Conservation (phyloP, 306 rosid species). For the Castanea crenata region DNA sequence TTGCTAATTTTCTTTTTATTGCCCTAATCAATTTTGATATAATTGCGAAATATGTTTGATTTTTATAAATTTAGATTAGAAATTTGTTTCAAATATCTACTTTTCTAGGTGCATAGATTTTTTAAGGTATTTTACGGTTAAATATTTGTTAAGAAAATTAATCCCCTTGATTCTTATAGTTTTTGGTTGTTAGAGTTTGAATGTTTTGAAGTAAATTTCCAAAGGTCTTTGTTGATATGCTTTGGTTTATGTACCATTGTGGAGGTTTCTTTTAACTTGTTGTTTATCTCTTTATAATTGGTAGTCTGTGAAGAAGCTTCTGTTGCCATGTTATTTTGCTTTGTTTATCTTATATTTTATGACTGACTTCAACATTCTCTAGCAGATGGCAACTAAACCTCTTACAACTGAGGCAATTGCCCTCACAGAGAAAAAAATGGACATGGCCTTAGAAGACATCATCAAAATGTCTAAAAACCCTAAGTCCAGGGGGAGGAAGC, state of each 20-base stretch:
- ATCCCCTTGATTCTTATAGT: too few relatives aligned
- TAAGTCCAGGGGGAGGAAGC: conserved; percentile 36
- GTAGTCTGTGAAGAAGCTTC: background rate
- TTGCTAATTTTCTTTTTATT: background rate
- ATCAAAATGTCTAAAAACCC: conserved; percentile 72
- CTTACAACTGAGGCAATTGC: conserved; percentile 73
- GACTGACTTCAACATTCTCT: background rate
- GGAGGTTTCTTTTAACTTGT: background rate
- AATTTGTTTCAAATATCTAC: too few relatives aligned
- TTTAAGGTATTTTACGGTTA: too few relatives aligned
- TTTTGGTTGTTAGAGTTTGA: too few relatives aligned
- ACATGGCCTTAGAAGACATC: conserved; percentile 88
- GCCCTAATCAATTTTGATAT: too few relatives aligned
- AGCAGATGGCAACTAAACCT: conserved; percentile 81
- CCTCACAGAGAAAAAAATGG: conserved; percentile 96
- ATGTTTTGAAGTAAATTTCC: too few relatives aligned
- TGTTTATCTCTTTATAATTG: background rate
- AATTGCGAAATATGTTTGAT: too few relatives aligned
- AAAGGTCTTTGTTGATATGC: too few relatives aligned
- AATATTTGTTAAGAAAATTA: too few relatives aligned
- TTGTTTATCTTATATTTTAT: background rate
- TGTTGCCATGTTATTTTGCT: background rate
- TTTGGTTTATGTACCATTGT: too few relatives aligned
- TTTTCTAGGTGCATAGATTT: too few relatives aligned
- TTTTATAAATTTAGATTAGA: too few relatives aligned